A percentile compares a stretch with the other conserved stretches of the same genome.
phyloP scores from a whole-genome alignment of 495 filamentous ascomycete genomes.

The Aspergillus steynii region DNA sequence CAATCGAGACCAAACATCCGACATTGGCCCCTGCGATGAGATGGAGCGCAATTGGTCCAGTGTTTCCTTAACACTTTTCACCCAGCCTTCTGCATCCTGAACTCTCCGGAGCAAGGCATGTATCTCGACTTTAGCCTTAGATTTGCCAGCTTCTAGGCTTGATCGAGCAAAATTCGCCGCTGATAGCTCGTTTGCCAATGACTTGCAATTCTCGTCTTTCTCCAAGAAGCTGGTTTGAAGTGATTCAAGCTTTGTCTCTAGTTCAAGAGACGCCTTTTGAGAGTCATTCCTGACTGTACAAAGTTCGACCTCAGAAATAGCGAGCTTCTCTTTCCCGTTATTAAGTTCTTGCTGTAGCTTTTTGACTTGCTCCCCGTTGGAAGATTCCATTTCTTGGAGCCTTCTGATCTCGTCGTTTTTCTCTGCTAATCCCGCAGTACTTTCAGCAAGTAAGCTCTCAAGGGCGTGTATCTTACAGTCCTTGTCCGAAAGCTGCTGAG shows the following conservation, averaged over 20 bases:
- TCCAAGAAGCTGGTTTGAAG: slow-evolving; percentile 12
- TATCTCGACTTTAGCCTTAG: slow-evolving; percentile 28
- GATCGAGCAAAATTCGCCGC: slow-evolving; percentile 16
- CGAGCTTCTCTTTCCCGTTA: not conserved
- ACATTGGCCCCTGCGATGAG: slow-evolving; percentile 15
- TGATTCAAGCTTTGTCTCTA: slow-evolving; percentile 11
- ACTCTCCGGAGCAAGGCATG: slow-evolving; percentile 26
- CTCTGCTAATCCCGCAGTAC: slow-evolving; percentile 14
- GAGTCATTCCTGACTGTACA: slow-evolving; percentile 8
- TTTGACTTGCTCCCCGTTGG: slow-evolving; percentile 12
- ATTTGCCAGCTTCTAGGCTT: slow-evolving; percentile 22
- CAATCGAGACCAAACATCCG: slow-evolving; percentile 21
- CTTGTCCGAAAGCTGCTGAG: slow-evolving; percentile 23
- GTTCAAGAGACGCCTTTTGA: slow-evolving; percentile 6
- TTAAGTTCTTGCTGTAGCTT: not conserved
- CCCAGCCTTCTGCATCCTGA: slow-evolving; percentile 29
- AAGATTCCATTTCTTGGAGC: slow-evolving; percentile 23
- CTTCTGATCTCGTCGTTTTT: slow-evolving; percentile 25
- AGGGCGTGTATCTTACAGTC: slow-evolving; percentile 25
- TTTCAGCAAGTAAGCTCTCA: slow-evolving; percentile 17
- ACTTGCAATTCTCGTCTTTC: slow-evolving; percentile 20
- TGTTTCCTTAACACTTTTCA: slow-evolving; percentile 23
- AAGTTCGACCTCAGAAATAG: slow-evolving; percentile 20
- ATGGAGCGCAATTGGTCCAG: slow-evolving; percentile 15
- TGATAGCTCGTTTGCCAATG: slow-evolving; percentile 15